Evolutionary conservation across 495 filamentous ascomycete species (phyloP).

Genomic region (Mytilinidion resinicola): DNA sequence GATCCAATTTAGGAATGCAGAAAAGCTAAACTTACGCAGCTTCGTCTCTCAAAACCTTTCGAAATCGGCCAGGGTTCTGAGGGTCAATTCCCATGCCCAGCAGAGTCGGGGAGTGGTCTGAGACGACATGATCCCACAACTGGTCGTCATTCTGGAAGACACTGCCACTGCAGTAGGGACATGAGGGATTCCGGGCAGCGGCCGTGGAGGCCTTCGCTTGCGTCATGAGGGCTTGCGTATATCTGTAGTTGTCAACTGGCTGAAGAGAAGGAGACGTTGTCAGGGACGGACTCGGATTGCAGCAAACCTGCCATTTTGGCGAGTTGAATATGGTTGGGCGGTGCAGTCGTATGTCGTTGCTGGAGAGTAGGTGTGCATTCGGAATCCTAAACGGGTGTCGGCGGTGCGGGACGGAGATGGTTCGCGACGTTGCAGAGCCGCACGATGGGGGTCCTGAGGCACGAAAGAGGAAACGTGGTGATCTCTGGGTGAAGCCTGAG

Average conservation of each 20-base stretch:
- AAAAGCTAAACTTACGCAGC: neutral
- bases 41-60: neutral
- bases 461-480: no score
- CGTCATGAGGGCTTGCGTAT: conserved; percentile 7
- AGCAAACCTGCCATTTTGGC: neutral
- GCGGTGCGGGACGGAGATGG: no score
- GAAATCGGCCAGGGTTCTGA: neutral
- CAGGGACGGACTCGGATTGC: neutral
- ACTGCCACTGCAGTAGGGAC: conserved; percentile 17
- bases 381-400: no score
- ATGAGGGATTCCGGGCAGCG: conserved; percentile 3
- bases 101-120: conserved; percentile 16
- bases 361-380: no score
- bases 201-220: conserved; percentile 27
- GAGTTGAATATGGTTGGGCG: conserved; percentile 1
- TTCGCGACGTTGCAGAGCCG: no score
- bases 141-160: conserved; percentile 22
- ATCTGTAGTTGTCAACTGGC: conserved; percentile 5
- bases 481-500: no score
- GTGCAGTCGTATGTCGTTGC: neutral
- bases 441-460: no score
- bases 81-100: neutral
- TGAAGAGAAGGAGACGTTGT: conserved; percentile 6
- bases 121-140: conserved; percentile 13
- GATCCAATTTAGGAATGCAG: no score